Evolutionary conservation across 176 grass and related monocot genomes (phyloP).

Genomic region (Dendrocalamus sinicus): DNA sequence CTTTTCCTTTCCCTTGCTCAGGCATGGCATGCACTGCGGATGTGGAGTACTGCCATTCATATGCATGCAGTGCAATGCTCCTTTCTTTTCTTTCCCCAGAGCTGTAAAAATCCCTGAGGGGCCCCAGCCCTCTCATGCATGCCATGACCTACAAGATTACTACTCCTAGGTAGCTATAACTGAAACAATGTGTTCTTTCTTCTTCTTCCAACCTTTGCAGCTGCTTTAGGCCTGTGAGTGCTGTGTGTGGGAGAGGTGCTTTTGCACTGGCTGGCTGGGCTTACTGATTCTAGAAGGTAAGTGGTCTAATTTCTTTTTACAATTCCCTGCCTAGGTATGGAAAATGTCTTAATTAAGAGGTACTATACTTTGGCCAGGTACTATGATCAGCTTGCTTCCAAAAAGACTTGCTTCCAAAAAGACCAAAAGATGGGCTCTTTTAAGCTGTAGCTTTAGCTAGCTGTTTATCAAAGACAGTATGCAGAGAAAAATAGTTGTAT

Average conservation of each 20-base stretch:
- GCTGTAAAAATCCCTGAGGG: slow-evolving; percentile 20
- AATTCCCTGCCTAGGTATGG: background rate
- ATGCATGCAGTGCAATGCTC: background rate
- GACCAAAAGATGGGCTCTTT: too few relatives aligned
- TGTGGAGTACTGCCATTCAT: background rate
- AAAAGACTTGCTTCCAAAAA: too few relatives aligned
- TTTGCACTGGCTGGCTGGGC: background rate
- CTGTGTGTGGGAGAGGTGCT: background rate
- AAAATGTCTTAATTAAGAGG: background rate
- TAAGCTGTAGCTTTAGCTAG: too few relatives aligned
- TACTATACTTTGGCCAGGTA: background rate
- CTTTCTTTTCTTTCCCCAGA: background rate
- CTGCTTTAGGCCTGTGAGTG: slow-evolving; percentile 36
- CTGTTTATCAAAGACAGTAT: too few relatives aligned
- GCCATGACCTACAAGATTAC: slow-evolving; percentile 14
- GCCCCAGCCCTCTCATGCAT: background rate
- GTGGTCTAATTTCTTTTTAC: background rate
- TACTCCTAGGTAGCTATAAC: background rate
- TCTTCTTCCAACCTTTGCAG: background rate
- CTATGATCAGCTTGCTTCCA: background rate
- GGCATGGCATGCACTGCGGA: background rate
- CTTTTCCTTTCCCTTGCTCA: slow-evolving; percentile 7
- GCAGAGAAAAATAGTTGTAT: too few relatives aligned
- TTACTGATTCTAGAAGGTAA: background rate
- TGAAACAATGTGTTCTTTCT: slow-evolving; percentile 25